These are phyloP conservation scores for Peronospora destructor DNA, from an alignment of 352 stramenopile genomes.

Conservation along the genomic window DNA sequence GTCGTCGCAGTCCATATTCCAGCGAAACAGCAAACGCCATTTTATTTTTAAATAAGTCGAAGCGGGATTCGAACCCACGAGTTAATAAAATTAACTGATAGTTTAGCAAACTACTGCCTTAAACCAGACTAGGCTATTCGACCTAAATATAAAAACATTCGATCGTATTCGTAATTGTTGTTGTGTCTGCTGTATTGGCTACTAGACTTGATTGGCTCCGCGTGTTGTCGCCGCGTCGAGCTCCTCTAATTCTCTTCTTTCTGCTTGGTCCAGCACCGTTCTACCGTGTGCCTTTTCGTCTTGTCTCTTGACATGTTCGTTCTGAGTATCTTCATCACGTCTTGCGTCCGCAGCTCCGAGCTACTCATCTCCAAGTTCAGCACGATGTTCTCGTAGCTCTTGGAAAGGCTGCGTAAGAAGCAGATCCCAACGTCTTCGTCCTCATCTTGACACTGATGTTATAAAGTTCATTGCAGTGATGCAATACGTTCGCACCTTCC, in stretches of 20 bases:
- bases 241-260: conserved; percentile 10
- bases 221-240: conserved; percentile 8
- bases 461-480: conserved; percentile 7
- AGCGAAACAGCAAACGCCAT: conserved; percentile 16
- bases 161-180: background rate
- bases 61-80: too few relatives aligned
- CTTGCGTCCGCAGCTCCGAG: too few relatives aligned
- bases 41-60: too few relatives aligned
- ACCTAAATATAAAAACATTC: conserved; percentile 16
- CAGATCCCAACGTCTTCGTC: too few relatives aligned
- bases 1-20: conserved; percentile 4
- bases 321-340: too few relatives aligned
- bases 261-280: conserved; percentile 22
- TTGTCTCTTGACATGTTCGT: too few relatives aligned
- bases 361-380: too few relatives aligned
- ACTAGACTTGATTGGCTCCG: conserved; percentile 8
- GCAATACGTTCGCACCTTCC: conserved; percentile 2
- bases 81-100: too few relatives aligned
- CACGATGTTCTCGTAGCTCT: conserved; percentile 11
- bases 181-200: background rate
- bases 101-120: too few relatives aligned
- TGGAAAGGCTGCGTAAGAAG: too few relatives aligned
- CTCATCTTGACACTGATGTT: conserved; percentile 8
- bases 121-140: too few relatives aligned
- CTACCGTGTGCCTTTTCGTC: conserved; percentile 13